Evolutionary conservation across 345 rosid species (phyloP).

Genomic region (Gossypium rotundifolium): DNA sequence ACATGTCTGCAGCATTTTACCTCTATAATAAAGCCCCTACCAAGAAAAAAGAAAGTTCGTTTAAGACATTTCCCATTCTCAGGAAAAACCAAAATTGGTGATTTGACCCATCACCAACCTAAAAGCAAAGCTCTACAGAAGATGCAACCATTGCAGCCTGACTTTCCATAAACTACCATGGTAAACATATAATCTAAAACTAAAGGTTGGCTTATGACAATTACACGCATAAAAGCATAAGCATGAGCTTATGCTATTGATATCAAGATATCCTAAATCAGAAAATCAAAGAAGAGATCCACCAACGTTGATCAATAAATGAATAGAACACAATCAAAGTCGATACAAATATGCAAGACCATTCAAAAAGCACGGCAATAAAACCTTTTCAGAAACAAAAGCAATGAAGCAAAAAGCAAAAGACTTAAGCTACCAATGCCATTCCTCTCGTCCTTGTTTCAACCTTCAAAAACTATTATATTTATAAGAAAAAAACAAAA

Average conservation of each 20-base stretch:
- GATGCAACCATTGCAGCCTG: constrained; percentile 21
- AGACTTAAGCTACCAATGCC: neutral
- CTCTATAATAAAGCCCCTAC: constrained; percentile 5
- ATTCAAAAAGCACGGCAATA: neutral
- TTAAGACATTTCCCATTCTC: constrained; percentile 5
- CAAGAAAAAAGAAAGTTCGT: neutral
- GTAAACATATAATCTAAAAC: constrained; percentile 3
- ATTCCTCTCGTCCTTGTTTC: neutral
- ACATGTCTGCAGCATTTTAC: constrained; percentile 13
- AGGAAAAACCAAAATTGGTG: constrained; percentile 20
- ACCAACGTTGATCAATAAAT: constrained; percentile 8
- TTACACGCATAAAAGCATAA: neutral
- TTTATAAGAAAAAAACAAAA: neutral
- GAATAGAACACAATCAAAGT: constrained; percentile 6
- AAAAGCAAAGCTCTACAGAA: constrained; percentile 12
- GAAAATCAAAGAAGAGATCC: constrained; percentile 1
- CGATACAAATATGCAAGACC: neutral
- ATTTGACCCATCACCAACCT: constrained; percentile 29
- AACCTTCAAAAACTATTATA: neutral
- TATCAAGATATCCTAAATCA: neutral
- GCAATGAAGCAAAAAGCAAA: neutral
- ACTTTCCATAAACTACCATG: constrained; percentile 12
- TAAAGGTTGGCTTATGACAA: neutral
- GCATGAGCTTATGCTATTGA: neutral
- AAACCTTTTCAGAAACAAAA: neutral